A percentile compares a stretch with the other conserved stretches of the same genome.
These are phyloP conservation scores for Coemansia sp. DNA, from an alignment of 192 early-diverging fungal species.

Conservation along the genomic window DNA sequence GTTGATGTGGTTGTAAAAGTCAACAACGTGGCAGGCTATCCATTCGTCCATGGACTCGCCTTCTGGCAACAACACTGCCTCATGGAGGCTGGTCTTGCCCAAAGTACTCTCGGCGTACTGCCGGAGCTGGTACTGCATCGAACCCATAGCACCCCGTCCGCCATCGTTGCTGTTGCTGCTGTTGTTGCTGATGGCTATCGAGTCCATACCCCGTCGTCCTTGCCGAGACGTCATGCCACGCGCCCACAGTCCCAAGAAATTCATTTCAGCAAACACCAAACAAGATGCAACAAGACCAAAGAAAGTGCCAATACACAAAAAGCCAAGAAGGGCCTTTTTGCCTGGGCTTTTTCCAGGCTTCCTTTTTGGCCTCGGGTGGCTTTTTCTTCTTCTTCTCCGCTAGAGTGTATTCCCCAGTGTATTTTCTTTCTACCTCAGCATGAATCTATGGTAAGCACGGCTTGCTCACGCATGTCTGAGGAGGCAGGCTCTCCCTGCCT, in stretches of 20 bases:
- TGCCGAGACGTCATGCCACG: conserved; percentile 45
- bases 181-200: conserved; percentile 38
- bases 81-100: conserved; percentile 69
- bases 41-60: conserved; percentile 89
- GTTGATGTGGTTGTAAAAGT: conserved; percentile 97
- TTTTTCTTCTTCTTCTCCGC: background rate
- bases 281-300: background rate
- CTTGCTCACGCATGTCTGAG: too few species aligned
- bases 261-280: conserved; percentile 19
- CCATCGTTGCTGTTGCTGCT: conserved; percentile 2
- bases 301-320: background rate
- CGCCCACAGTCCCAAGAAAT: conserved; percentile 47
- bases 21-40: conserved; percentile 88
- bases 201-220: conserved; percentile 41
- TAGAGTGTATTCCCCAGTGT: background rate
- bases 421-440: background rate
- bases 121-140: conserved; percentile 49
- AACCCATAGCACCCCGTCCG: conserved; percentile 20
- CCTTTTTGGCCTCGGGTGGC: background rate
- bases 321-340: too few species aligned
- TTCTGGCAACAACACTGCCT: conserved; percentile 75
- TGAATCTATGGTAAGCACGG: conserved; percentile 10
- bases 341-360: too few species aligned
- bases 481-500: too few species aligned
- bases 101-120: conserved; percentile 66